These are phyloP conservation scores for Aspergillus sparsus DNA, from an alignment of 495 filamentous ascomycete genomes.

Conservation along the genomic window DNA sequence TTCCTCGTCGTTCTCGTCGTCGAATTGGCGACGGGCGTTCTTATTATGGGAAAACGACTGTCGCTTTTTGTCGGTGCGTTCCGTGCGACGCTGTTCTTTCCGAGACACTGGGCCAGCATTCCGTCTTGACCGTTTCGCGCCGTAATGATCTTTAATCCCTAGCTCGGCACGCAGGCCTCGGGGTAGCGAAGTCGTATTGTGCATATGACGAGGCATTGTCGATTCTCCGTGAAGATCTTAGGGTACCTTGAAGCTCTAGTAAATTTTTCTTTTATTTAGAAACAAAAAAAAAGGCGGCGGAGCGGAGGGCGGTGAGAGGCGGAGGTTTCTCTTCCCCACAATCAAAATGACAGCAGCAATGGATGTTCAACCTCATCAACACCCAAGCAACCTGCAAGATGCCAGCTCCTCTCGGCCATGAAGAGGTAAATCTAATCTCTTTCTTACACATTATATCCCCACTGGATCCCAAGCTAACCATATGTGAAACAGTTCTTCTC, in stretches of 20 bases:
- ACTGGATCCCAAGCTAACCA: slow-evolving; percentile 22
- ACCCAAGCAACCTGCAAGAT: slow-evolving; percentile 37
- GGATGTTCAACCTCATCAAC: slow-evolving; percentile 6
- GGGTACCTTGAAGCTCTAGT: slow-evolving; percentile 15
- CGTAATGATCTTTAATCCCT: slow-evolving; percentile 47
- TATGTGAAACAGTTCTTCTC: slow-evolving; percentile 72
- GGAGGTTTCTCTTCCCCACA: slow-evolving; percentile 14
- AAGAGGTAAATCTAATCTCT: slow-evolving; percentile 59
- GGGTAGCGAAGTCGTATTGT: slow-evolving; percentile 66
- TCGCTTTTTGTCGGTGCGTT: slow-evolving; percentile 53
- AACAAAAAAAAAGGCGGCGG: slow-evolving; percentile 21
- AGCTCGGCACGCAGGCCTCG: slow-evolving; percentile 60
- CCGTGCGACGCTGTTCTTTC: slow-evolving; percentile 63
- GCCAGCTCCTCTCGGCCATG: slow-evolving; percentile 65
- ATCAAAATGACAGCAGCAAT: slow-evolving; percentile 3
- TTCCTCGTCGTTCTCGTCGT: slow-evolving; percentile 29
- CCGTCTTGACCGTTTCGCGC: slow-evolving; percentile 42
- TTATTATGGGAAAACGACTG: slow-evolving; percentile 26
- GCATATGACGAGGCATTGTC: slow-evolving; percentile 45
- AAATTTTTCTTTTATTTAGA: slow-evolving; percentile 32
- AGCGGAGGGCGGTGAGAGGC: slow-evolving; percentile 26
- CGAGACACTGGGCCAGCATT: slow-evolving; percentile 43
- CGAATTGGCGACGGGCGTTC: slow-evolving; percentile 18
- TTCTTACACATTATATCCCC: slow-evolving; percentile 5
- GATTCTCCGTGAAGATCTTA: neutral